These are phyloP conservation scores for Coniochaeta sp. DNA, from an alignment of 2,329 filamentous ascomycete species.

Conservation along the genomic window DNA sequence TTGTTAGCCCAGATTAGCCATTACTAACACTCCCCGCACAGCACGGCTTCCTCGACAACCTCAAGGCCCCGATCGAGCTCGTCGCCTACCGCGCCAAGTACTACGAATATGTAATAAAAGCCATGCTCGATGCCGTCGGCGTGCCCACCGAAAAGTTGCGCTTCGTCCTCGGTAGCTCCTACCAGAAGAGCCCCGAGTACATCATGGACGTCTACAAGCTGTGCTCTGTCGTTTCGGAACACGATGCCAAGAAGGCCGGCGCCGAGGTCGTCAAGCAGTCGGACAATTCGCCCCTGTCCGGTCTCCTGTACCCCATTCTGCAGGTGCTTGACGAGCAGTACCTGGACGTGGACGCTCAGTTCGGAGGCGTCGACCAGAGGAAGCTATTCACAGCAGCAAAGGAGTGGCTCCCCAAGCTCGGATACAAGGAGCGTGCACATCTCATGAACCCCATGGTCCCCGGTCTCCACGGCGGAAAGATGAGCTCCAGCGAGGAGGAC, in stretches of 20 bases:
- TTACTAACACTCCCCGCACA: not conserved
- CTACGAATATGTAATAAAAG: slow-evolving; percentile 71
- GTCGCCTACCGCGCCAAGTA: slow-evolving; percentile 77
- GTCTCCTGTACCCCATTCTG: slow-evolving; percentile 77
- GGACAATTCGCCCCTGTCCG: slow-evolving; percentile 65
- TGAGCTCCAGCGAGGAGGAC: slow-evolving; percentile 70
- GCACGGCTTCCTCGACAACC: slow-evolving; percentile 71
- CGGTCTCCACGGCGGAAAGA: slow-evolving; percentile 78
- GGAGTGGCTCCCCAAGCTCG: slow-evolving; percentile 78
- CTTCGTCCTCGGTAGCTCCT: slow-evolving; percentile 79
- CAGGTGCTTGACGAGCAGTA: slow-evolving; percentile 90
- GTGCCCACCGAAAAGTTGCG: slow-evolving; percentile 72
- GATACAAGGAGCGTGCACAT: slow-evolving; percentile 66
- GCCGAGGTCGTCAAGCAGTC: slow-evolving; percentile 94
- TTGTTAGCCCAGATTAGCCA: slow-evolving; percentile 29
- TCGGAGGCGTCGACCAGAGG: slow-evolving; percentile 79
- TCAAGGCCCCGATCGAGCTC: slow-evolving; percentile 83
- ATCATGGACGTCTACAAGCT: slow-evolving; percentile 85
- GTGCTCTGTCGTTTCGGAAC: slow-evolving; percentile 61
- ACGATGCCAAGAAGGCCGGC: slow-evolving; percentile 83
- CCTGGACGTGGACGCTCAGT: slow-evolving; percentile 80
- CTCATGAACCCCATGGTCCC: slow-evolving; percentile 71
- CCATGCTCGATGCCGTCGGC: slow-evolving; percentile 68
- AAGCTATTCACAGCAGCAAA: slow-evolving; percentile 85
- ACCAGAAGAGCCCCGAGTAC: slow-evolving; percentile 69